Percentiles rank a stretch among this genome's conserved stretches.
Conservation (phyloP, 2,329 filamentous ascomycete genomes). For the Didymella pinodella region DNA sequence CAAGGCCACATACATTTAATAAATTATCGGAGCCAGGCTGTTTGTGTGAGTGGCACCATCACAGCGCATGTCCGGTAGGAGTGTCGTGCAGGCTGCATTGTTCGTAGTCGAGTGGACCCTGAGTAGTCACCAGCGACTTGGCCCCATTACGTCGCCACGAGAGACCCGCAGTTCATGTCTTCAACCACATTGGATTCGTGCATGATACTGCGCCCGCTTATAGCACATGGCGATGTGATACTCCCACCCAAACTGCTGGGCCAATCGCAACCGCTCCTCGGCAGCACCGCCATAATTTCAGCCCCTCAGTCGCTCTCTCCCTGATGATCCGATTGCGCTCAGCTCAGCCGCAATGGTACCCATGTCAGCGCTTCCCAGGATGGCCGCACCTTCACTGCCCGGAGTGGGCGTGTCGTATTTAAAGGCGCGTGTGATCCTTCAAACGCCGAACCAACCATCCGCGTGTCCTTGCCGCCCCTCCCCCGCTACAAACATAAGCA, state of each 20-base stretch:
- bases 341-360: conserved; percentile 32
- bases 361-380: conserved; percentile 19
- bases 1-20: neutral
- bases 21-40: neutral
- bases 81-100: neutral
- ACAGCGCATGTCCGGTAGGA: neutral
- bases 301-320: conserved; percentile 12
- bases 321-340: conserved; percentile 13
- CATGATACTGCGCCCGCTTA: neutral
- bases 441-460: conserved; percentile 29
- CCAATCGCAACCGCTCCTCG: conserved; percentile 8
- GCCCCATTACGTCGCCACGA: conserved; percentile 13
- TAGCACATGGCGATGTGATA: neutral
- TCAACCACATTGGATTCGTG: neutral
- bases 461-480: conserved; percentile 26
- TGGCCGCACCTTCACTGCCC: conserved; percentile 18
- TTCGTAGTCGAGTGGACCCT: neutral
- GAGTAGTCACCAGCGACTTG: conserved; percentile 1
- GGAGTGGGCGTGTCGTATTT: conserved; percentile 25
- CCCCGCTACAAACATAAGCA: conserved; percentile 31
- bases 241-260: neutral
- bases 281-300: conserved; percentile 12
- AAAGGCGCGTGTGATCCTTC: conserved; percentile 35
- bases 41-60: conserved; percentile 8
- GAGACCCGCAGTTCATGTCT: neutral